Percentiles rank a stretch among this genome's conserved stretches.
Evolutionary conservation across 1,139 yeast genomes (phyloP).

Genomic region (Kluyveromyces sp.): DNA sequence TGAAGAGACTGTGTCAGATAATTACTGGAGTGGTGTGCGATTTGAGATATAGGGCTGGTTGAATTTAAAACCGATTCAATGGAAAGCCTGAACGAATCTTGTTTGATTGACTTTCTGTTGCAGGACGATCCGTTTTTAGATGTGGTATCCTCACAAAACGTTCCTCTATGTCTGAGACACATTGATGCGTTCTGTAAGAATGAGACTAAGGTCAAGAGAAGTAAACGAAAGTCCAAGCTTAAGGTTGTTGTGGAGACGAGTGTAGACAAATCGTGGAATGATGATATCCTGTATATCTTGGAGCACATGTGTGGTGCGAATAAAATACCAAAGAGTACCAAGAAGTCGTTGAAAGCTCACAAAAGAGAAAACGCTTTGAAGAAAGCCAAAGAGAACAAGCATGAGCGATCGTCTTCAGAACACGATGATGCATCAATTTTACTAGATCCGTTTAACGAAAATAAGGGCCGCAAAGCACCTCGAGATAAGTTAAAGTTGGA

Average conservation of each 20-base stretch:
- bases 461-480: too few relatives aligned
- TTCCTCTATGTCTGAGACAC: neutral
- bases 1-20: neutral
- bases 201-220: neutral
- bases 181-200: neutral
- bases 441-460: too few relatives aligned
- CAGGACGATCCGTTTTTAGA: slow-evolving; percentile 5
- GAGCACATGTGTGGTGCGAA: neutral
- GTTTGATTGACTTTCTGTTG: slow-evolving; percentile 9
- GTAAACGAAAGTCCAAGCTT: neutral
- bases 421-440: too few relatives aligned
- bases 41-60: too few relatives aligned
- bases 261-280: neutral
- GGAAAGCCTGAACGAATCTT: slow-evolving; percentile 2
- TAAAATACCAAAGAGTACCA: neutral
- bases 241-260: neutral
- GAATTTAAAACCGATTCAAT: neutral
- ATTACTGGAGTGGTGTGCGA: too few relatives aligned
- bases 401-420: too few relatives aligned
- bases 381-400: neutral
- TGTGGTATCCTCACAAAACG: neutral
- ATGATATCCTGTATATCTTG: neutral
- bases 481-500: too few relatives aligned
- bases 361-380: neutral
- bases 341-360: neutral